Evolutionary conservation across 2,329 filamentous ascomycete species (phyloP).

Genomic region (Aspergillus carbonarius): DNA sequence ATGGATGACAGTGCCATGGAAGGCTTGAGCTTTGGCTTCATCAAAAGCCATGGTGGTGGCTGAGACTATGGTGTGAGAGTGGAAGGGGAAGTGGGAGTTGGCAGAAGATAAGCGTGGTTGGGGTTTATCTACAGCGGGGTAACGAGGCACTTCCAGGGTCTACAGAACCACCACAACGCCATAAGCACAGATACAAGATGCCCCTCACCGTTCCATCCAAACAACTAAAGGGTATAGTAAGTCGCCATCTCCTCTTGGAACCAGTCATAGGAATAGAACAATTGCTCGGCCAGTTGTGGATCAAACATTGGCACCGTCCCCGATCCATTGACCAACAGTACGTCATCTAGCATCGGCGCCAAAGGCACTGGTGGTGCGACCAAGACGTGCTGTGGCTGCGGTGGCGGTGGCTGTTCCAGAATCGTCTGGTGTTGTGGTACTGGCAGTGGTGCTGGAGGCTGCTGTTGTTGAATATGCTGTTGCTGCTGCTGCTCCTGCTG

Average conservation of each 20-base stretch:
- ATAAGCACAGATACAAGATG: not conserved
- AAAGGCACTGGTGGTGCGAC: conserved; percentile 30
- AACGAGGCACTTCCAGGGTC: not conserved
- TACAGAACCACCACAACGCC: not conserved
- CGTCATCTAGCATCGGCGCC: conserved; percentile 36
- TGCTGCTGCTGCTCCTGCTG: conserved; percentile 31
- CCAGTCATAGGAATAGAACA: conserved; percentile 41
- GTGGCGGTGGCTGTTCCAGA: conserved; percentile 7
- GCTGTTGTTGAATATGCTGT: conserved; percentile 11
- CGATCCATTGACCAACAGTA: conserved; percentile 33
- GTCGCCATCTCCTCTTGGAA: conserved; percentile 42
- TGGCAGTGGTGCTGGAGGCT: conserved; percentile 12
- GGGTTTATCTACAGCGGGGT: conserved; percentile 6
- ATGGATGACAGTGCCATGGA: conserved; percentile 39
- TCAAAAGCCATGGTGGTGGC: not conserved
- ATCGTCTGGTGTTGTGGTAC: not conserved
- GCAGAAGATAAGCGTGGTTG: not conserved
- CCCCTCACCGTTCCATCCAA: no score
- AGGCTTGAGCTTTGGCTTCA: conserved; percentile 28
- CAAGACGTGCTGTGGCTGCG: conserved; percentile 13
- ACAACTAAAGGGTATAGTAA: conserved; percentile 37
- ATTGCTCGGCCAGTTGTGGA: conserved; percentile 37
- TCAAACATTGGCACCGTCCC: conserved; percentile 34
- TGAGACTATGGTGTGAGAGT: no score
- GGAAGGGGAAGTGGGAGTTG: conserved; percentile 13